Conservation (phyloP, 108 stramenopile species). For the Fistulifera pelliculosa region DNA sequence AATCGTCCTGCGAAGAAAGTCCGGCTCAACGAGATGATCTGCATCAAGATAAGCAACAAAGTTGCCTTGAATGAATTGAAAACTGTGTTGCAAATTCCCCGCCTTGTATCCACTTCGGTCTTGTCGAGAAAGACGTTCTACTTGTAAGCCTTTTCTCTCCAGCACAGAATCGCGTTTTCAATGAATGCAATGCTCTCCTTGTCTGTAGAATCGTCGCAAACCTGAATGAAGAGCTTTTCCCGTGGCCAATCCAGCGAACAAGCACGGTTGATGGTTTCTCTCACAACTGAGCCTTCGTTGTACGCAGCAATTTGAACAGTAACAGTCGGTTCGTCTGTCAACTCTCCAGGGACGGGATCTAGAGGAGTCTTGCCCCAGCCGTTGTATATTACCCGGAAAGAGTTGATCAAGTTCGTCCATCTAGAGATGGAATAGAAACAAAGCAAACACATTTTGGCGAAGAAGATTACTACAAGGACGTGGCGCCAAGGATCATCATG, state of each 20-base stretch:
- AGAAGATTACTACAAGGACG: too few species aligned
- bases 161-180: neutral
- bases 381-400: too few species aligned
- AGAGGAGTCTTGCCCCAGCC: too few species aligned
- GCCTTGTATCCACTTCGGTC: constrained; percentile 20
- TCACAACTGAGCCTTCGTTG: constrained; percentile 24
- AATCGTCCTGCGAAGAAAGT: constrained; percentile 10
- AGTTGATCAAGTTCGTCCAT: too few species aligned
- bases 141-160: constrained; percentile 5
- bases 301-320: constrained; percentile 23
- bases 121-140: constrained; percentile 7
- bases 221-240: constrained; percentile 15
- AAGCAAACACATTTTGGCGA: too few species aligned
- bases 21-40: constrained; percentile 13
- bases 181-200: constrained; percentile 7
- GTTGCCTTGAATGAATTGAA: constrained; percentile 9
- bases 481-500: too few species aligned
- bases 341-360: too few species aligned
- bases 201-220: constrained; percentile 21
- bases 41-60: constrained; percentile 22
- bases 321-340: constrained; percentile 6
- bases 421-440: too few species aligned
- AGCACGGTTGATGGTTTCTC: constrained; percentile 15
- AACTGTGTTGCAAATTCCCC: constrained; percentile 8
- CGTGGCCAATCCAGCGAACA: constrained; percentile 19